Conservation (phyloP, 805 yeast genomes). For the Maudiozyma serrabonitensis region DNA sequence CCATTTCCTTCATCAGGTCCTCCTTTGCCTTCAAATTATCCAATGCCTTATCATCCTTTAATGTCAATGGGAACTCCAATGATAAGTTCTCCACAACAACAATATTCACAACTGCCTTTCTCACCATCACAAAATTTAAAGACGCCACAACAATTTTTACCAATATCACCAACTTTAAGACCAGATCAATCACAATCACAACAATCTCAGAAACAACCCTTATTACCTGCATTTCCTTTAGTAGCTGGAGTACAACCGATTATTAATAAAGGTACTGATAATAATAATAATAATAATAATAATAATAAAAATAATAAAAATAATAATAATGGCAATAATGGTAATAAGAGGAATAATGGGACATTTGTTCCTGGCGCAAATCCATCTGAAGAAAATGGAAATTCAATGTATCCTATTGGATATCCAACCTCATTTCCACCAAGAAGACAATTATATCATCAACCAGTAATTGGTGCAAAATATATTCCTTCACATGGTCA, state of each 20-base stretch:
- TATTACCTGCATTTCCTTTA: not conserved
- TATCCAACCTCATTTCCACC: slow-evolving; percentile 1
- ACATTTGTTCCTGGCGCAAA: not conserved
- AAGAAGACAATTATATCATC: not conserved
- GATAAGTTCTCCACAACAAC: not conserved
- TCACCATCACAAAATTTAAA: not conserved
- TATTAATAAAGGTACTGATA: not conserved
- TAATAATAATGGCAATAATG: not conserved
- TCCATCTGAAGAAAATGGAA: not conserved
- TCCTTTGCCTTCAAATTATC: not conserved
- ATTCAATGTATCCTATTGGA: not conserved
- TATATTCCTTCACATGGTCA: not conserved
- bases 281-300: not conserved
- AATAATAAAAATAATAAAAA: not conserved
- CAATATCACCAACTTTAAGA: not conserved
- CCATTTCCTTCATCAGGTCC: not conserved
- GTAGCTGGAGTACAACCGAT: not conserved
- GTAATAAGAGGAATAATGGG: not conserved
- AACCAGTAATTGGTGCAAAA: not conserved
- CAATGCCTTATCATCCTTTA: not conserved
- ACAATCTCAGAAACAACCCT: not conserved
- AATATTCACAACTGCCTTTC: not conserved
- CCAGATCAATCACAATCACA: not conserved
- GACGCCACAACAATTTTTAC: not conserved
- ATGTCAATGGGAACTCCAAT: not conserved